Conservation (phyloP, 2,329 filamentous ascomycete genomes). For the Teratosphaeriaceae sp. region DNA sequence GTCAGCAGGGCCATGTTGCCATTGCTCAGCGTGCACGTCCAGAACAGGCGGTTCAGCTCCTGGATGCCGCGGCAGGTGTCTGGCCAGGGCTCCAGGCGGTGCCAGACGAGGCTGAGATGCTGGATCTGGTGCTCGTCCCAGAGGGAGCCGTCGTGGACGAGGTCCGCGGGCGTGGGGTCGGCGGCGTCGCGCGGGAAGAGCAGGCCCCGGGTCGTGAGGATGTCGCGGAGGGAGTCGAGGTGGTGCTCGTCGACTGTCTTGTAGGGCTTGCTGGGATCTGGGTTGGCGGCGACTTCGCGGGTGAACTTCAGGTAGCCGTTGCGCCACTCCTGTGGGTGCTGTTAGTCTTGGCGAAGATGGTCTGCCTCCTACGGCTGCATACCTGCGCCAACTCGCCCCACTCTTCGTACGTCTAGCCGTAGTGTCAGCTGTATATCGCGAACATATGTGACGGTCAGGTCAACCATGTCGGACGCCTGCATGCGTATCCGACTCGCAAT, state of each 20-base stretch:
- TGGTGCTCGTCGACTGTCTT: constrained; percentile 69
- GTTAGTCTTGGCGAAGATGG: not conserved
- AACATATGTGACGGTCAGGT: not conserved
- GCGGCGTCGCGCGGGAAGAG: constrained; percentile 8
- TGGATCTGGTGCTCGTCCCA: constrained; percentile 42
- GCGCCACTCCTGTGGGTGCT: constrained; percentile 55
- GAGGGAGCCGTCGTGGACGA: constrained; percentile 35
- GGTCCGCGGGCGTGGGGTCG: constrained; percentile 6
- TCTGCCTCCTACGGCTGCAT: not conserved
- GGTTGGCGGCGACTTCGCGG: constrained; percentile 47
- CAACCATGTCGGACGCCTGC: constrained; percentile 32
- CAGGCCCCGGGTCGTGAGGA: constrained; percentile 48
- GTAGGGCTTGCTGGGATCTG: constrained; percentile 43
- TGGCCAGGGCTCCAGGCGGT: constrained; percentile 61
- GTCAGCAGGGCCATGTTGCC: constrained; percentile 59
- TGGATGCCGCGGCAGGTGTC: constrained; percentile 56
- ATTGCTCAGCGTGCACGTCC: constrained; percentile 65
- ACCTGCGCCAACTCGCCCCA: constrained; percentile 31
- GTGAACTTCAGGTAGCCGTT: constrained; percentile 48
- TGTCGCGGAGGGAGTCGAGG: constrained; percentile 50
- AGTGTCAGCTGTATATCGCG: not conserved
- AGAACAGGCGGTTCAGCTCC: constrained; percentile 45
- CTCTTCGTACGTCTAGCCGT: constrained; percentile 40
- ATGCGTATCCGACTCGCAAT: constrained; percentile 43
- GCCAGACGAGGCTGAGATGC: constrained; percentile 58